A percentile compares a stretch with the other conserved stretches of the same genome.
These are phyloP conservation scores for Chalciporus sphaerocephalus DNA, from an alignment of 768 basidiomycete species.

Conservation along the genomic window DNA sequence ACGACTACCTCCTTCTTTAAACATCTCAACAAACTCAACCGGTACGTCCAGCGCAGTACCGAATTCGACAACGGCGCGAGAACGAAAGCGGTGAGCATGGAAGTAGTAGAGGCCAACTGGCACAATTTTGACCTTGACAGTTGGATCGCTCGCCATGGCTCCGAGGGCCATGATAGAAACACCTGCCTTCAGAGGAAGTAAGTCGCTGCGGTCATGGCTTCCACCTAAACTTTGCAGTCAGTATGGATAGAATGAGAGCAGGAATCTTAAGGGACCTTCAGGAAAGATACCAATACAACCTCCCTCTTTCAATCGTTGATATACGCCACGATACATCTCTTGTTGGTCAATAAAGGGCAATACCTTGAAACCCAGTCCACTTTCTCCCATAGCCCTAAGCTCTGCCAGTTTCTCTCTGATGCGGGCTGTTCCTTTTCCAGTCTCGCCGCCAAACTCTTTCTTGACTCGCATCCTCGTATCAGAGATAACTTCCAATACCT, in stretches of 20 bases:
- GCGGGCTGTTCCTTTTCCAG: slow-evolving; percentile 64
- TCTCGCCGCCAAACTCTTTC: slow-evolving; percentile 81
- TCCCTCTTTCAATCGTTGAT: slow-evolving; percentile 77
- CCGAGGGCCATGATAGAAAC: slow-evolving; percentile 98
- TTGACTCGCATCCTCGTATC: slow-evolving; percentile 83
- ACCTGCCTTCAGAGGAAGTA: slow-evolving; percentile 95
- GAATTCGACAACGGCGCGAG: slow-evolving; percentile 96
- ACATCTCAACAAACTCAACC: slow-evolving; percentile 81
- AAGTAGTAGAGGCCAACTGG: slow-evolving; percentile 76
- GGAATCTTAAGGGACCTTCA: slow-evolving; percentile 61
- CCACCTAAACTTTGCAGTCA: slow-evolving; percentile 60
- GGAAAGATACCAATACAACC: slow-evolving; percentile 97
- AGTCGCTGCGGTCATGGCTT: slow-evolving; percentile 94
- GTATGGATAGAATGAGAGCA: background rate
- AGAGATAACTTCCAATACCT: slow-evolving; percentile 84
- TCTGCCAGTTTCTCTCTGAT: slow-evolving; percentile 67
- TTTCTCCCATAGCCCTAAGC: slow-evolving; percentile 46
- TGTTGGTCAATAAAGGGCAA: slow-evolving; percentile 91
- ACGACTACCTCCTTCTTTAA: slow-evolving; percentile 79
- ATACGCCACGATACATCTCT: slow-evolving; percentile 92
- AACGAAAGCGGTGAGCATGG: slow-evolving; percentile 84
- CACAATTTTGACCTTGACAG: slow-evolving; percentile 85
- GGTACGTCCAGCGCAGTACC: slow-evolving; percentile 91
- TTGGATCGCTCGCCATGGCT: slow-evolving; percentile 90
- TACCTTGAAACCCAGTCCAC: slow-evolving; percentile 74